These are phyloP conservation scores for Mortierella sp. DNA, from an alignment of 371 early-diverging fungal species.

Conservation along the genomic window DNA sequence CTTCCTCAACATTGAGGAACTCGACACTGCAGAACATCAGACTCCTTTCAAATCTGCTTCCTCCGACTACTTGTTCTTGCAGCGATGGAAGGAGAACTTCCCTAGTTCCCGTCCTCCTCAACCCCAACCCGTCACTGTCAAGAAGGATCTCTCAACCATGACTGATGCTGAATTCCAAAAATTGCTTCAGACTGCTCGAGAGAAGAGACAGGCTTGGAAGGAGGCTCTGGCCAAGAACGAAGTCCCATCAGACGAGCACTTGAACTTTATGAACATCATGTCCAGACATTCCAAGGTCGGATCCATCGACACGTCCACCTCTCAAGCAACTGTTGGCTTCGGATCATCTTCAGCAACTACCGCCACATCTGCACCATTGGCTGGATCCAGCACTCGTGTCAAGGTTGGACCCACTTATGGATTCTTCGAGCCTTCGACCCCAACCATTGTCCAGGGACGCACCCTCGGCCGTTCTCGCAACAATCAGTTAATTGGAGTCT, in stretches of 20 bases:
- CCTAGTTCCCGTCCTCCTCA: constrained; percentile 67
- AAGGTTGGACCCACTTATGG: constrained; percentile 57
- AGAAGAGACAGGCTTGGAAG: constrained; percentile 69
- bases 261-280: constrained; percentile 60
- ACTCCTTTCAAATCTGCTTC: constrained; percentile 78
- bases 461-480: constrained; percentile 64
- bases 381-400: constrained; percentile 30
- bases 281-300: constrained; percentile 26
- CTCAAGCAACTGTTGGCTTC: constrained; percentile 45
- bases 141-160: constrained; percentile 63
- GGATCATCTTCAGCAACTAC: constrained; percentile 30
- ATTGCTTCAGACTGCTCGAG: constrained; percentile 64
- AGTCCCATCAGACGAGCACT: constrained; percentile 55
- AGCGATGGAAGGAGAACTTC: constrained; percentile 82
- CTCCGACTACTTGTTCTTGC: constrained; percentile 63
- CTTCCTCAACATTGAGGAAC: constrained; percentile 67
- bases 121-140: constrained; percentile 48
- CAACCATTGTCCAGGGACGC: constrained; percentile 72
- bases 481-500: constrained; percentile 74
- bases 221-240: constrained; percentile 55
- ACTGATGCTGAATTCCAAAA: constrained; percentile 70
- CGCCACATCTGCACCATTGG: constrained; percentile 41
- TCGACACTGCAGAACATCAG: constrained; percentile 82
- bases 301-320: constrained; percentile 42
- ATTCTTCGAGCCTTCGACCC: constrained; percentile 53